These are phyloP conservation scores for Phytophthora agathidicida DNA, from an alignment of 352 stramenopile species.

Conservation along the genomic window DNA sequence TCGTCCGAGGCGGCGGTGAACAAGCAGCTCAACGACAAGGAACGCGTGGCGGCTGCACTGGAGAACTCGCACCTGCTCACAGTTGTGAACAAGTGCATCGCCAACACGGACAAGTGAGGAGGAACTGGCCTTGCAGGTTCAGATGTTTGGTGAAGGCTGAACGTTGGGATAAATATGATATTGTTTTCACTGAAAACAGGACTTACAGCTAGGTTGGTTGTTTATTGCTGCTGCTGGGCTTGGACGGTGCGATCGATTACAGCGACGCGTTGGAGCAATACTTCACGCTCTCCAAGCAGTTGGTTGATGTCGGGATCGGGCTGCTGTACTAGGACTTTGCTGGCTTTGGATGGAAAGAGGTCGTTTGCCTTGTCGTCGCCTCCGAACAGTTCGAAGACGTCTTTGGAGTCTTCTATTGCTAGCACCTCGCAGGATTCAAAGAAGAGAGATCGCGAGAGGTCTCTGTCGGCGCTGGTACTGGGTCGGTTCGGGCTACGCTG, in stretches of 20 bases:
- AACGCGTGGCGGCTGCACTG: slow-evolving; percentile 94
- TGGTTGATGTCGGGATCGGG: slow-evolving; percentile 19
- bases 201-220: not conserved
- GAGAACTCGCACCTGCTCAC: slow-evolving; percentile 96
- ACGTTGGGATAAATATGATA: slow-evolving; percentile 36
- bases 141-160: not conserved
- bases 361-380: slow-evolving; percentile 6
- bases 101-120: slow-evolving; percentile 86
- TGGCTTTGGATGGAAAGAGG: not conserved
- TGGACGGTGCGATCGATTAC: slow-evolving; percentile 45
- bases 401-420: slow-evolving; percentile 40
- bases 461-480: slow-evolving; percentile 2
- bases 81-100: slow-evolving; percentile 97
- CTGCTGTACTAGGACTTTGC: not conserved
- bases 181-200: slow-evolving; percentile 26
- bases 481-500: slow-evolving; percentile 7
- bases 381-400: slow-evolving; percentile 38
- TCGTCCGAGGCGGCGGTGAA: slow-evolving; percentile 95
- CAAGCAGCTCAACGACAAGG: slow-evolving; percentile 98
- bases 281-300: slow-evolving; percentile 41
- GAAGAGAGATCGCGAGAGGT: not conserved
- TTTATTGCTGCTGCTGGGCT: slow-evolving; percentile 10
- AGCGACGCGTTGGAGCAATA: slow-evolving; percentile 45
- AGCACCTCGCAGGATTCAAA: slow-evolving; percentile 31
- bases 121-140: not conserved